Conservation (phyloP, 2,329 filamentous ascomycete species). For the Aspergillus piperis region DNA sequence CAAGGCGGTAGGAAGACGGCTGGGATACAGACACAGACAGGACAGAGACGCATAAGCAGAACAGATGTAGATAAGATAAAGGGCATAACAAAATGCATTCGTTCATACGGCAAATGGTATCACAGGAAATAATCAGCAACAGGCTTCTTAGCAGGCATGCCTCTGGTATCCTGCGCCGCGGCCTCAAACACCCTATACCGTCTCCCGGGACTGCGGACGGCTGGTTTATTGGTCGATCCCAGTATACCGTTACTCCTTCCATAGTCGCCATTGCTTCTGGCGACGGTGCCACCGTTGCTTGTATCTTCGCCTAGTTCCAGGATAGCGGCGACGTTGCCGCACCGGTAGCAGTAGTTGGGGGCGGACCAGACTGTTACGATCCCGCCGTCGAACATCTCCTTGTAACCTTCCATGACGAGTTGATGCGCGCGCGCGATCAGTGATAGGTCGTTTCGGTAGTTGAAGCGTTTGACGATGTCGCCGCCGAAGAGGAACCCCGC, state of each 20-base stretch:
- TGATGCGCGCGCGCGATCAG: constrained; percentile 94
- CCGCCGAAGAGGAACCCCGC: constrained; percentile 94
- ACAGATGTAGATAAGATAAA: background rate
- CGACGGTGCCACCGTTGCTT: constrained; percentile 69
- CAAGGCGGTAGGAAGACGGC: no score
- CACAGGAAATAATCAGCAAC: constrained; percentile 91
- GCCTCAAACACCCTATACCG: constrained; percentile 95
- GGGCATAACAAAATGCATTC: background rate
- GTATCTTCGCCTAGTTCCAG: constrained; percentile 88
- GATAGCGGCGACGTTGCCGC: constrained; percentile 93
- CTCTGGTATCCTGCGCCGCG: constrained; percentile 89
- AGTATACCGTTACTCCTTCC: constrained; percentile 49
- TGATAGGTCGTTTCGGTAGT: constrained; percentile 87
- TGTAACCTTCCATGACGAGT: constrained; percentile 98
- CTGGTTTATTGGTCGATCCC: constrained; percentile 49
- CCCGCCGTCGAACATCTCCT: constrained; percentile 95
- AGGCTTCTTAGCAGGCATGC: constrained; percentile 98
- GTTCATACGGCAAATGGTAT: background rate
- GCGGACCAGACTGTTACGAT: constrained; percentile 99
- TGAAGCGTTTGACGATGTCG: constrained; percentile 95
- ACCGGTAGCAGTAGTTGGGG: constrained; percentile 95
- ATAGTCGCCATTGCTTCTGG: constrained; percentile 59
- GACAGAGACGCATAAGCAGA: background rate
- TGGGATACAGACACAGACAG: no score
- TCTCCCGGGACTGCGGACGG: constrained; percentile 72